A percentile compares a stretch with the other conserved stretches of the same genome.
These are phyloP conservation scores for Heterobasidion irregulare DNA, from an alignment of 1,284 basidiomycete genomes.

Conservation along the genomic window DNA sequence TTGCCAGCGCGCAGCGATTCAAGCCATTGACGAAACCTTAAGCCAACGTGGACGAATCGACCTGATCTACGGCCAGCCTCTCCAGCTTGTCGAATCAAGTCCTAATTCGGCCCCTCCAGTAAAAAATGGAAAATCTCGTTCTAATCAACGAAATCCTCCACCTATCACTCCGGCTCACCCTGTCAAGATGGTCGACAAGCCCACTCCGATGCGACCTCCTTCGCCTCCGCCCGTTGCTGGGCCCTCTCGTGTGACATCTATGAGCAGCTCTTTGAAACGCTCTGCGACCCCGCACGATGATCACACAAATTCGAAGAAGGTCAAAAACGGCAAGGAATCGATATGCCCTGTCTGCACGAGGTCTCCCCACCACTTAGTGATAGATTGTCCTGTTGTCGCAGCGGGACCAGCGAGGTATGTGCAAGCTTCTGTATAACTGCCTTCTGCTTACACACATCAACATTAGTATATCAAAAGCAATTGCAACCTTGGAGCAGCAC, in stretches of 20 bases:
- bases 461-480: slow-evolving; percentile 37
- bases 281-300: slow-evolving; percentile 21
- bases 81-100: slow-evolving; percentile 38
- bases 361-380: slow-evolving; percentile 33
- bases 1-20: slow-evolving; percentile 50
- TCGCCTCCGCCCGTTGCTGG: neutral
- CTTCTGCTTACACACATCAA: neutral
- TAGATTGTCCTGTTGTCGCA: slow-evolving; percentile 43
- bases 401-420: slow-evolving; percentile 43
- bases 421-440: neutral
- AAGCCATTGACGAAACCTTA: slow-evolving; percentile 56
- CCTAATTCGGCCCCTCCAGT: neutral
- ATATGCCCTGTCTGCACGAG: slow-evolving; percentile 39
- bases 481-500: slow-evolving; percentile 37
- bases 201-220: neutral
- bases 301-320: slow-evolving; percentile 27
- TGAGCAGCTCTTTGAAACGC: slow-evolving; percentile 25
- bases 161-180: neutral
- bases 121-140: neutral
- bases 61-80: slow-evolving; percentile 53
- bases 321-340: slow-evolving; percentile 17
- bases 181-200: neutral
- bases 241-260: neutral
- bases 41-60: slow-evolving; percentile 41
- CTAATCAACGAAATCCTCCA: neutral